Evolutionary conservation across 805 yeast species (phyloP).

Genomic region (Ogataea kodamae): DNA sequence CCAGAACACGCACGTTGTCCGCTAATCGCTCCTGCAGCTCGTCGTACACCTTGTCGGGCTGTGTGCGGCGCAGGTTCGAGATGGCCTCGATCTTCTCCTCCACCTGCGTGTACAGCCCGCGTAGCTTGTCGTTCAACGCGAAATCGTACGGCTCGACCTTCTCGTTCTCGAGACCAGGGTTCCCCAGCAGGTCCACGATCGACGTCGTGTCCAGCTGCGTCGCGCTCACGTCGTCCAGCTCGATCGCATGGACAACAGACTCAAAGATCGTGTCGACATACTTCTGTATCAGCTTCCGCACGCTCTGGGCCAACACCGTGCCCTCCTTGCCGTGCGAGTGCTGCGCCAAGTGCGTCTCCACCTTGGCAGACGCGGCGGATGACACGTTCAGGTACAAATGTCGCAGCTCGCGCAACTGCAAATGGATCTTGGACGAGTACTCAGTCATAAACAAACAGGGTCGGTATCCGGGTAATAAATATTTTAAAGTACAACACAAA

Average conservation of each 20-base stretch:
- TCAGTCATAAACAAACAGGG: constrained; percentile 32
- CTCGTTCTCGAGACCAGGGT: constrained; percentile 21
- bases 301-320: constrained; percentile 33
- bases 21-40: constrained; percentile 34
- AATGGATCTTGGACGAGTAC: constrained; percentile 35
- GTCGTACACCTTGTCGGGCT: constrained; percentile 42
- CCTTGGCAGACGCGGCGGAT: constrained; percentile 40
- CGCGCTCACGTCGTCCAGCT: constrained; percentile 50
- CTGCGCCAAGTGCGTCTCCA: constrained; percentile 32
- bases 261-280: constrained; percentile 55
- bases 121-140: constrained; percentile 54
- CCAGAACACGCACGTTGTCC: constrained; percentile 15
- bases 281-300: constrained; percentile 40
- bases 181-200: constrained; percentile 14
- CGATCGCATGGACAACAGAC: constrained; percentile 49
- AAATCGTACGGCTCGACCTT: constrained; percentile 70
- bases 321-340: constrained; percentile 7
- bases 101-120: constrained; percentile 54
- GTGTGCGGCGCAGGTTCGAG: constrained; percentile 49
- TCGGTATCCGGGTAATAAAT: constrained; percentile 6
- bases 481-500: constrained; percentile 7
- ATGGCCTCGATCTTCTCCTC: constrained; percentile 60
- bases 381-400: constrained; percentile 44
- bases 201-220: constrained; percentile 5
- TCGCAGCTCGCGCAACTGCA: constrained; percentile 51